Conservation (phyloP, 176 grass and related monocot species). For the Puya raimondii region DNA sequence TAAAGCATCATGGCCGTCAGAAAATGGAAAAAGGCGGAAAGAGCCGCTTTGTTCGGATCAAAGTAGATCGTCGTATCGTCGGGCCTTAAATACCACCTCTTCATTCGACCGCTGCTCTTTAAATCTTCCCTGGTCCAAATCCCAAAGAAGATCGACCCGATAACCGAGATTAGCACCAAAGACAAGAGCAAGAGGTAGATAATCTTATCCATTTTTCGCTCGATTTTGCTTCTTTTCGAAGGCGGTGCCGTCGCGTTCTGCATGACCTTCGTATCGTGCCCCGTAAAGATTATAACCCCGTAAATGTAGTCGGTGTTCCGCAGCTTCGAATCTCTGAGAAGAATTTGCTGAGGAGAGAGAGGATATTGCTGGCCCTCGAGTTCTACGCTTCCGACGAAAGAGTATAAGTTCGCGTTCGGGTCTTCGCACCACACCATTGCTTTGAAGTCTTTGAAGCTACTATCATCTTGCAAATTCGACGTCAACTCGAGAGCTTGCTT, state of each 20-base stretch:
- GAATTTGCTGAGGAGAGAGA: slow-evolving; percentile 74
- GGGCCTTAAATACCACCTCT: slow-evolving; percentile 88
- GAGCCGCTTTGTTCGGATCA: slow-evolving; percentile 45
- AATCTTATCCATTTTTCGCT: slow-evolving; percentile 81
- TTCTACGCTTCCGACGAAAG: slow-evolving; percentile 88
- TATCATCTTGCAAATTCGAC: slow-evolving; percentile 53
- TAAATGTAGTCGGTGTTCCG: slow-evolving; percentile 91
- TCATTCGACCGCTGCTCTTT: slow-evolving; percentile 34
- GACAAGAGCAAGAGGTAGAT: slow-evolving; percentile 75
- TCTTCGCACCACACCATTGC: slow-evolving; percentile 79
- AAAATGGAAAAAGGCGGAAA: slow-evolving; percentile 82
- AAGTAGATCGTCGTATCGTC: slow-evolving; percentile 52
- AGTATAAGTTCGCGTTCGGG: slow-evolving; percentile 90
- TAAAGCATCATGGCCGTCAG: slow-evolving; percentile 97
- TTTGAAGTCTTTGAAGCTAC: slow-evolving; percentile 38
- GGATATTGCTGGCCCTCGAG: slow-evolving; percentile 34
- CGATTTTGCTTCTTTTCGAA: slow-evolving; percentile 94
- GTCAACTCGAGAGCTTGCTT: slow-evolving; percentile 82
- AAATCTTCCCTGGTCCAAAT: slow-evolving; percentile 75
- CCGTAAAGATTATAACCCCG: slow-evolving; percentile 86
- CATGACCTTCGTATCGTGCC: slow-evolving; percentile 95
- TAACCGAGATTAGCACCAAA: slow-evolving; percentile 52
- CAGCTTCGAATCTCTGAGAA: slow-evolving; percentile 91
- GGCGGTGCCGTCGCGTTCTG: slow-evolving; percentile 89
- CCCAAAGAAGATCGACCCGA: slow-evolving; percentile 88